Base-by-base conservation (phyloP, 441 rosid species). In the Lagerstroemia fauriei region DNA sequence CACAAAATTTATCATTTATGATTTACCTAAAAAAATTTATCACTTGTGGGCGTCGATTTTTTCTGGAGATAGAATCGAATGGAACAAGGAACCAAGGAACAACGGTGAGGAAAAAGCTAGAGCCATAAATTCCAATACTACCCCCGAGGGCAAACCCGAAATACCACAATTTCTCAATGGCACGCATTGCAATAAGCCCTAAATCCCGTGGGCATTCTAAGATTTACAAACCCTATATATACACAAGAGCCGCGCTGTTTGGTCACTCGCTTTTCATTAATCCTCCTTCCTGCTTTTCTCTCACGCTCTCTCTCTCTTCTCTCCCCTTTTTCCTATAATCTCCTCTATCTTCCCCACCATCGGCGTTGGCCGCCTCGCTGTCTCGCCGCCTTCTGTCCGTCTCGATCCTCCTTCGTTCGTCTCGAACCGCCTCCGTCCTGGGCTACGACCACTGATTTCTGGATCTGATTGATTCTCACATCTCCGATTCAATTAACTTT, bases 371-470 rank as follows among this genome's bases (percentile, higher is more conserved):
- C 44, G 44, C 3, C 44, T 38, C 44, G 44, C 44, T 6, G 44
- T 38, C 44, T 38, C 44, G 44, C 24, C 68, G 24, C 34, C n/a
- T 3, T 73, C 75, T 76, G 80, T 79, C 47, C 31, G 24, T 59
- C 61, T 27, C 14, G 0, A 14, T 73, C 29, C 38, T 25, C 86
- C 65, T 65, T 73, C 79, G 63, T 81, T 61, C 85, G 0, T 31
- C 63, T 56, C 73, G 86, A 86, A 81, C 89, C 59, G 78, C 66
- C 9, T 31, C n/a, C 31, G 41, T 46, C 38, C 31, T 57, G 79
- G 24, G 78, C 12, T 1, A 56, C 24, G 46, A 41, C 24, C n/a
- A 65, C 18, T 25, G 61, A 34, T 76, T 50, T 24, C 48, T 48
- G 50, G 44, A 47, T 73, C 78, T 68, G 69, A 65, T 63, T 47